phyloP scores from a whole-genome alignment of 1,284 basidiomycete species.

The Ganoderma lucidum region DNA sequence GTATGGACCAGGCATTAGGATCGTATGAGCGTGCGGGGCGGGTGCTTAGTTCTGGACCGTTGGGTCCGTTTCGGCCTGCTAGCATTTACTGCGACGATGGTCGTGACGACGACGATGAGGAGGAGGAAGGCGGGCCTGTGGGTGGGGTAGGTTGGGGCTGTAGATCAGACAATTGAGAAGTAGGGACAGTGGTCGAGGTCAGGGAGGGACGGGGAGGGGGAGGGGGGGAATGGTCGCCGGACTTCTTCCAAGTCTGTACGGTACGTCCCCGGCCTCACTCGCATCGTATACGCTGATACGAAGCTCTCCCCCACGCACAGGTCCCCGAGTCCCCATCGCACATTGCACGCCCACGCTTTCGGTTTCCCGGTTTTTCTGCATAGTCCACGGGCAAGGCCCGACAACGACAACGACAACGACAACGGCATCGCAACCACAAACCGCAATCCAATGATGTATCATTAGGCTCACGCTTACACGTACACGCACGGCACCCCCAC shows the following conservation, averaged over 20 bases:
- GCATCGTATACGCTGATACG: not conserved
- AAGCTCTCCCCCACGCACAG: not conserved
- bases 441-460: not conserved
- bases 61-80: not conserved
- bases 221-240: not conserved
- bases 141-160: not conserved
- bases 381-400: too few species aligned
- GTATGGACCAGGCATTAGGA: conserved; percentile 31
- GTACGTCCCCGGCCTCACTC: not conserved
- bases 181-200: not conserved
- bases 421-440: not conserved
- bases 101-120: not conserved
- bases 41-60: not conserved
- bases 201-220: not conserved
- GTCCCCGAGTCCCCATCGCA: not conserved
- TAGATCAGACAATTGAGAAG: not conserved
- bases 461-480: not conserved
- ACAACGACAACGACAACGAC: not conserved
- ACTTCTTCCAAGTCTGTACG: not conserved
- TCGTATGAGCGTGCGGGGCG: not conserved
- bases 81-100: not conserved
- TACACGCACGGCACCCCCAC: not conserved
- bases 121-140: not conserved
- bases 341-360: not conserved
- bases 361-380: not conserved